A percentile compares a stretch with the other conserved stretches of the same genome.
phyloP scores from a whole-genome alignment of 306 rosid genomes.

The Neltuma alba region DNA sequence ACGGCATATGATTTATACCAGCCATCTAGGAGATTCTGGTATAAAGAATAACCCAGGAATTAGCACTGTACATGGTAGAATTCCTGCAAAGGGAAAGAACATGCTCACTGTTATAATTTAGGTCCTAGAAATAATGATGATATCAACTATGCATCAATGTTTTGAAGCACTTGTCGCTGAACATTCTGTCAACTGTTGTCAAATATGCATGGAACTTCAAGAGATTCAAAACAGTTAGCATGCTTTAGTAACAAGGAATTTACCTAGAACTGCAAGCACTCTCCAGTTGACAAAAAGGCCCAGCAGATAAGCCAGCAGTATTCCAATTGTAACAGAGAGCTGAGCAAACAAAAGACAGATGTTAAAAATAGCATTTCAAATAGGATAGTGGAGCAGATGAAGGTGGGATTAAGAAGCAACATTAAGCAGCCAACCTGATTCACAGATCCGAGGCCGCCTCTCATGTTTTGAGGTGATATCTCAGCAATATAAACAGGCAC shows the following conservation, averaged over 20 bases:
- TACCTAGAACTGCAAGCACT: slow-evolving; percentile 81
- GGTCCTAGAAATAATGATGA: slow-evolving; percentile 23
- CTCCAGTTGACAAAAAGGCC: slow-evolving; percentile 87
- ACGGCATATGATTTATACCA: slow-evolving; percentile 57
- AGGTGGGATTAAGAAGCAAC: slow-evolving; percentile 6
- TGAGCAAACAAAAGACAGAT: slow-evolving; percentile 28
- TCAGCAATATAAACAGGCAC: slow-evolving; percentile 94
- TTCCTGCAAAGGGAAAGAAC: slow-evolving; percentile 56
- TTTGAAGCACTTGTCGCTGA: background rate
- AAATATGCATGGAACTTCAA: slow-evolving; percentile 1
- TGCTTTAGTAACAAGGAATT: slow-evolving; percentile 17
- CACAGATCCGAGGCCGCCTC: slow-evolving; percentile 86
- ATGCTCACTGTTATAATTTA: background rate
- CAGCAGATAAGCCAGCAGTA: slow-evolving; percentile 72
- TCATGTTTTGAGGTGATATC: slow-evolving; percentile 80
- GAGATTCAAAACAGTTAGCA: background rate
- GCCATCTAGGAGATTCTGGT: slow-evolving; percentile 96
- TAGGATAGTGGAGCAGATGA: slow-evolving; percentile 1
- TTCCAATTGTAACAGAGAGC: slow-evolving; percentile 82
- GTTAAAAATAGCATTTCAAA: background rate
- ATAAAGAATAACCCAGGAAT: slow-evolving; percentile 86
- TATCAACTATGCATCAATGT: slow-evolving; percentile 15
- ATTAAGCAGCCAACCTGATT: slow-evolving; percentile 68
- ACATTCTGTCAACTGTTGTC: background rate
- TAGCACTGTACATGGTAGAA: slow-evolving; percentile 80